Percentiles rank a stretch among this genome's conserved stretches.
Conservation (phyloP, 345 rosid genomes). For the Reutealis trisperma region DNA sequence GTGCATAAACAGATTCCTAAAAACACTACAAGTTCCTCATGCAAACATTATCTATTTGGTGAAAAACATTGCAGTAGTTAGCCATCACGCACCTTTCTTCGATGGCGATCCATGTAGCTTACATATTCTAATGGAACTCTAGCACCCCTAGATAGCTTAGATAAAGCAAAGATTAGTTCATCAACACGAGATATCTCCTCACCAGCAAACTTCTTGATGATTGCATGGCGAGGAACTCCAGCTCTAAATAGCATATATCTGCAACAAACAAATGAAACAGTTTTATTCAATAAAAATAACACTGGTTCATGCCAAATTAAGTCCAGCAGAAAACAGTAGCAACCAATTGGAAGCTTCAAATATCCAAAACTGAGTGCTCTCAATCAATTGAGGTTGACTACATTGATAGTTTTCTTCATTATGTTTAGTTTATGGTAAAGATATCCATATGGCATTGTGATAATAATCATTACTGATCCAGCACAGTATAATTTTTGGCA, state of each 20-base stretch:
- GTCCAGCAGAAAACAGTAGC: background rate
- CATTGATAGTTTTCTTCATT: background rate
- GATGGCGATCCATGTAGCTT: conserved; percentile 84
- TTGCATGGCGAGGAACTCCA: conserved; percentile 94
- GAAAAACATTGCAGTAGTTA: background rate
- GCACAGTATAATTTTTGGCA: background rate
- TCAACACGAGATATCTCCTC: conserved; percentile 71
- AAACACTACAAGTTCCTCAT: background rate
- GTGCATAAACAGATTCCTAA: no score
- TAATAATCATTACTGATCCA: background rate
- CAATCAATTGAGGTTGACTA: no score
- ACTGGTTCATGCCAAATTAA: background rate
- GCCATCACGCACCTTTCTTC: conserved; percentile 65
- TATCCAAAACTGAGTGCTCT: no score
- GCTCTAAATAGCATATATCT: conserved; percentile 95
- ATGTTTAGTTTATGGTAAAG: background rate
- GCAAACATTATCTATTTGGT: background rate
- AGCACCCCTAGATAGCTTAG: conserved; percentile 75
- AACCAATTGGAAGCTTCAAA: no score
- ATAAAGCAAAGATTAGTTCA: conserved; percentile 62
- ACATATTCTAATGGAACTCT: conserved; percentile 91
- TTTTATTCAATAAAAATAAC: background rate
- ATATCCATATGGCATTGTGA: background rate
- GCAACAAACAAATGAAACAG: background rate
- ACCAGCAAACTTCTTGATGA: conserved; percentile 87